These are phyloP conservation scores for Delphinella strobiligena DNA, from an alignment of 2,329 filamentous ascomycete species.

Conservation along the genomic window DNA sequence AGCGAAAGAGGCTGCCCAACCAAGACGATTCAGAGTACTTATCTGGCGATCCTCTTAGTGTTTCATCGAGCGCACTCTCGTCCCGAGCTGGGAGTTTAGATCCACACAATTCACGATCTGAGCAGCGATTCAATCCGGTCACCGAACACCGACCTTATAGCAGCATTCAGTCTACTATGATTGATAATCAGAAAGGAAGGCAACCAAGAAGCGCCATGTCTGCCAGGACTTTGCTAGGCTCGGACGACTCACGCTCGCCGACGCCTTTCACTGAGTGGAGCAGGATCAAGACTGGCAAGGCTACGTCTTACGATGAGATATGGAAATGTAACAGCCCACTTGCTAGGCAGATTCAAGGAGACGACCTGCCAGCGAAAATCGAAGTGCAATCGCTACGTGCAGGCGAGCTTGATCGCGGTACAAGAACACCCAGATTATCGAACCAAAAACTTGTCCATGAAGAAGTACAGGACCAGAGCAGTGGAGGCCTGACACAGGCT, in stretches of 20 bases:
- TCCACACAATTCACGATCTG: too few species aligned
- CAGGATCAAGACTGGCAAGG: conserved; percentile 30
- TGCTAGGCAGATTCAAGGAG: conserved; percentile 12
- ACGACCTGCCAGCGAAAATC: conserved; percentile 3
- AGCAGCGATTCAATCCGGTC: too few species aligned
- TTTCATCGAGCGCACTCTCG: neutral
- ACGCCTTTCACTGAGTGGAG: conserved; percentile 26
- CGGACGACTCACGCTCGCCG: neutral
- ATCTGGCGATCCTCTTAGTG: neutral
- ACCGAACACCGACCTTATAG: too few species aligned
- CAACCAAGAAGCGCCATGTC: too few species aligned
- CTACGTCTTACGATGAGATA: conserved; percentile 20
- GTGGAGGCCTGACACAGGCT: too few species aligned
- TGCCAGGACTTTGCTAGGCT: too few species aligned
- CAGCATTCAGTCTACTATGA: too few species aligned
- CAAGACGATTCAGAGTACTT: neutral
- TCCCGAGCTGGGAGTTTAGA: neutral
- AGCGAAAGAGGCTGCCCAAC: neutral
- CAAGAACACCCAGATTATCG: neutral
- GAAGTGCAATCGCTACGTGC: neutral
- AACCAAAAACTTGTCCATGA: too few species aligned
- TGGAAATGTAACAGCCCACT: conserved; percentile 8
- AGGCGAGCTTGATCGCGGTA: neutral
- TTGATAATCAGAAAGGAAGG: too few species aligned
- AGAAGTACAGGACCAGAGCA: too few species aligned